Conservation (phyloP, 257 asterid genomes). For the Solanum pimpinellifolium region DNA sequence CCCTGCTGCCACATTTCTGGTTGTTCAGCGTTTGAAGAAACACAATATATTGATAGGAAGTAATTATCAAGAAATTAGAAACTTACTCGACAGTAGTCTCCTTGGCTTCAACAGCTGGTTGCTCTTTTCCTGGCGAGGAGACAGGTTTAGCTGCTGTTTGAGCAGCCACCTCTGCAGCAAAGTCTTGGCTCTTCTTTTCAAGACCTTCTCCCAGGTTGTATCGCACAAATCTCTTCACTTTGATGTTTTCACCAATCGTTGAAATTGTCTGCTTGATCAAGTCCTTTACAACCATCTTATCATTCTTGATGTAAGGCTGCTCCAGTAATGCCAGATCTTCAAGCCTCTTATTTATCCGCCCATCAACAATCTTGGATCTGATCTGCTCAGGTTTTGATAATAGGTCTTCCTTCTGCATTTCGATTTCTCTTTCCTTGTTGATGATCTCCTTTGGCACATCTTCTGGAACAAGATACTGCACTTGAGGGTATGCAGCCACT, state of each 20-base stretch:
- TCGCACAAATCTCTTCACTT: constrained; percentile 70
- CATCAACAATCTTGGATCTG: constrained; percentile 84
- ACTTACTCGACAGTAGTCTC: constrained; percentile 60
- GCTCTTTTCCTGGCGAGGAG: constrained; percentile 38
- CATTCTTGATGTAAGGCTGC: constrained; percentile 90
- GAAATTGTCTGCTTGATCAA: constrained; percentile 93
- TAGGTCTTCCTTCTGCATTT: constrained; percentile 93
- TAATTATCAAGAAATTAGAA: background rate
- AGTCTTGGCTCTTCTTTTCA: constrained; percentile 89
- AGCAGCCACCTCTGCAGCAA: constrained; percentile 98
- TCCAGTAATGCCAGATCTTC: constrained; percentile 77
- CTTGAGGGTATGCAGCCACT: constrained; percentile 98
- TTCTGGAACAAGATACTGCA: constrained; percentile 55
- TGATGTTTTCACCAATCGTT: constrained; percentile 85
- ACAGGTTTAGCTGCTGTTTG: constrained; percentile 67
- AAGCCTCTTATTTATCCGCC: constrained; percentile 80
- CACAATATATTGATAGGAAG: background rate
- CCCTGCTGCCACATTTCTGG: background rate
- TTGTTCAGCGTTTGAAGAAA: background rate
- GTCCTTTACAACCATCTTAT: constrained; percentile 76
- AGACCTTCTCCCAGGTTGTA: constrained; percentile 95
- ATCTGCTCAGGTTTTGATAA: constrained; percentile 82
- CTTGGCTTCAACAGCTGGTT: constrained; percentile 36
- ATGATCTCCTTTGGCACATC: constrained; percentile 72
- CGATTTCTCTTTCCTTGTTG: constrained; percentile 69